Conservation (phyloP, 179 eudicot genomes). For the Beta lomatogona region DNA sequence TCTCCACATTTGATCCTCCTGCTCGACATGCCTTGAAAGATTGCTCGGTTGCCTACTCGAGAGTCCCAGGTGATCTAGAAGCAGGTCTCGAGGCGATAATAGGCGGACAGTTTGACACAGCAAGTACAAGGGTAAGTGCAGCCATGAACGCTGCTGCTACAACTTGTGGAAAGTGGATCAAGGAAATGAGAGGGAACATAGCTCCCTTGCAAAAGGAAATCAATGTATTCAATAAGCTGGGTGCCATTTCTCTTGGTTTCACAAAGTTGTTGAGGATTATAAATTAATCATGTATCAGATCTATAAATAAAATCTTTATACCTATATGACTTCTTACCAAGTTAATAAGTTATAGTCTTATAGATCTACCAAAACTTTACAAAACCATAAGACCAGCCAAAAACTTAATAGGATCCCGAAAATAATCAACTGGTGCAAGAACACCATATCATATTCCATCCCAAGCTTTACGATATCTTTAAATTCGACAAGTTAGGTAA, state of each 20-base stretch:
- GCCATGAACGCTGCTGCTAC: neutral
- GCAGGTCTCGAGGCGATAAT: conserved; percentile 17
- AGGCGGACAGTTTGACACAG: conserved; percentile 2
- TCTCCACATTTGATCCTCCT: neutral
- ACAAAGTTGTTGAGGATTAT: conserved; percentile 11
- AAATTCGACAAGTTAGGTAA: neutral
- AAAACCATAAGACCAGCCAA: neutral
- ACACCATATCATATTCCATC: neutral
- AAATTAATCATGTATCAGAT: neutral
- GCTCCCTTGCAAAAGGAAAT: conserved; percentile 1
- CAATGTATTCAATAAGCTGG: neutral
- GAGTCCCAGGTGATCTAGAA: conserved; percentile 5
- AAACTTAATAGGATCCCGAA: neutral
- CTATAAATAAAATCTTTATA: neutral
- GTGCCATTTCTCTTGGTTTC: conserved; percentile 19
- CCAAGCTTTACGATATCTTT: neutral
- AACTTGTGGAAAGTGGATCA: conserved; percentile 14
- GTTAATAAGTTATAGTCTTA: no score
- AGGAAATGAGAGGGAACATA: neutral
- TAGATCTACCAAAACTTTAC: neutral
- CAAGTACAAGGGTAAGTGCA: conserved; percentile 7
- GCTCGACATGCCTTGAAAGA: neutral
- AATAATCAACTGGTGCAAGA: neutral
- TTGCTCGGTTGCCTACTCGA: conserved; percentile 12
- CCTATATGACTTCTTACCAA: neutral